A percentile compares a stretch with the other conserved stretches of the same genome.
Evolutionary conservation across 2,329 filamentous ascomycete species (phyloP).

Genomic region (Stagonosporopsis tanaceti): DNA sequence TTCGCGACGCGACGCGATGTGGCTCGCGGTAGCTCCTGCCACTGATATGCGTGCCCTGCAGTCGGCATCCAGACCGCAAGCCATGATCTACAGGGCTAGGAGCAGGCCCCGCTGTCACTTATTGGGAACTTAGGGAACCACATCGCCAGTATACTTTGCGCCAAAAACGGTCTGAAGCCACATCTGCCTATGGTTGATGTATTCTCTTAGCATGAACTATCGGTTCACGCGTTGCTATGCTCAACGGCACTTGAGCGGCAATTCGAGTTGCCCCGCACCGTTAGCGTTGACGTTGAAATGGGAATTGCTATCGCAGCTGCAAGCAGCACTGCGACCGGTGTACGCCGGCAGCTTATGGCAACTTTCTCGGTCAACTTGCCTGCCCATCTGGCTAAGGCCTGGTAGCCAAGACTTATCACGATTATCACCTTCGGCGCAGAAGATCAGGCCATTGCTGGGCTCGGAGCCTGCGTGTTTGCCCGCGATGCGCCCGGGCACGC

Average conservation of each 20-base stretch:
- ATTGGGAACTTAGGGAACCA: not conserved
- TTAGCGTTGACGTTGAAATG: constrained; percentile 3
- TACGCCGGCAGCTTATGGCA: not conserved
- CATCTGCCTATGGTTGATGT: not conserved
- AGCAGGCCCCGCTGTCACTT: not conserved
- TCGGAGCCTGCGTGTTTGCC: not conserved
- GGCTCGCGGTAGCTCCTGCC: constrained; percentile 12
- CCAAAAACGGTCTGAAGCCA: not conserved
- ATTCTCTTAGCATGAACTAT: not conserved
- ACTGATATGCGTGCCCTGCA: constrained; percentile 20
- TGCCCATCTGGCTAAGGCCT: not conserved
- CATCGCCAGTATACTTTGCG: not conserved
- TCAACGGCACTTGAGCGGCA: not conserved
- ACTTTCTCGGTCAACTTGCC: constrained; percentile 7
- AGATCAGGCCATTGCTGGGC: constrained; percentile 1
- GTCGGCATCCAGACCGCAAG: constrained; percentile 16
- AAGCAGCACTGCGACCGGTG: constrained; percentile 4
- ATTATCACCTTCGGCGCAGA: not conserved
- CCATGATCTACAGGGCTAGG: constrained; percentile 9
- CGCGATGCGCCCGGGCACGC: constrained; percentile 8
- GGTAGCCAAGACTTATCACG: not conserved
- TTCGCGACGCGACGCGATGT: constrained; percentile 1
- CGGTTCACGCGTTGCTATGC: constrained; percentile 1
- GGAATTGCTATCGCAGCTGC: not conserved
- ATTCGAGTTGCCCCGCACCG: not conserved